Evolutionary conservation across 768 basidiomycete genomes (phyloP), one percentile per base, ranked within the genome.

Genomic region (Rhizopogon rudus): DNA sequence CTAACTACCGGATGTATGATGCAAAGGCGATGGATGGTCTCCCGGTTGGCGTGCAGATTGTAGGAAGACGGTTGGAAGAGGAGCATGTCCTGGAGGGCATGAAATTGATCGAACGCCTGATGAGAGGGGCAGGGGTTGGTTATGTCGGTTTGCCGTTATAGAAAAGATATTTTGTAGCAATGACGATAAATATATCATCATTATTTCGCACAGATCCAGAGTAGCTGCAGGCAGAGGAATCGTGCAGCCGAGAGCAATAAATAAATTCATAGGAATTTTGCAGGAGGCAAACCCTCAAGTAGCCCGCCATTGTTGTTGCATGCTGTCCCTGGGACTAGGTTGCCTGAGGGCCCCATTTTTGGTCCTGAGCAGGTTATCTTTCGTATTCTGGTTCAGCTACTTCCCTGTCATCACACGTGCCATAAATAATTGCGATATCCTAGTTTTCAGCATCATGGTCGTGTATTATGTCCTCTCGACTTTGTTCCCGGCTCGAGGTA

Each of bases 351-450:
- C 92, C 20, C 81, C 87, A 0, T 92, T 92, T 65, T 78, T 80
- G 0, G 79, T 93, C 50, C 75, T 92, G n/a, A 90, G 87, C 61
- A 78, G 92, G 14, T 91, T 90, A 0, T 91, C 88, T 1, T 89
- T 93, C 61, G 92, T 91, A 0, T 93, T 92, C 72, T 93, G 87
- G 83, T 80, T 93, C 60, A 88, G 88, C 65, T 93, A 92, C 71
- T 93, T 93, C 68, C 84, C 82, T 55, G 87, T 93, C 44, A 66
- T 93, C 55, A 89, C 87, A 60, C 81, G 90, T 20, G 79, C 25
- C 25, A 25, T 4, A 84, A 42, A 71, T 91, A 17, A 79, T 93
- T 22, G 77, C 87, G 37, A 81, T 91, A 78, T 88, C 92, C 67
- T 93, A 91, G 88, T 88, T 88, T 56, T 43, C 55, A 29, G 52